These are phyloP conservation scores for Mortierella sp. DNA, from an alignment of 371 early-diverging fungal genomes.

Conservation along the genomic window DNA sequence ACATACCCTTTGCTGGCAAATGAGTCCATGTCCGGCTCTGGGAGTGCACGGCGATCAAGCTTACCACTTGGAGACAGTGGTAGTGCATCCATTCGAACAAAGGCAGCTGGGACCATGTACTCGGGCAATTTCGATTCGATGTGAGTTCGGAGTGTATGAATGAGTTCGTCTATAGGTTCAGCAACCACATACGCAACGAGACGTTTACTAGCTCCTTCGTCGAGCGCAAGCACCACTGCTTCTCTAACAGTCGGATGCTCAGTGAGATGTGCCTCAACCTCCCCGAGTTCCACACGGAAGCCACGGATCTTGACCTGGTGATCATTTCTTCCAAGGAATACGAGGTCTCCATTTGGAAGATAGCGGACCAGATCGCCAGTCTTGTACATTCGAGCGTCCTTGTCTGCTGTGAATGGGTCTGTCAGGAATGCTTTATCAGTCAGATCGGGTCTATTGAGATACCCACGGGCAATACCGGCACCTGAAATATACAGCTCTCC, in stretches of 20 bases:
- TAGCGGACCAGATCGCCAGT: slow-evolving; percentile 59
- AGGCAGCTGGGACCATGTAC: slow-evolving; percentile 45
- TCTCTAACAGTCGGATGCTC: slow-evolving; percentile 19
- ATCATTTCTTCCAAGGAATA: slow-evolving; percentile 46
- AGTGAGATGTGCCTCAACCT: slow-evolving; percentile 32
- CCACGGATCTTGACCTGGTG: slow-evolving; percentile 61
- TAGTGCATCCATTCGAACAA: slow-evolving; percentile 20
- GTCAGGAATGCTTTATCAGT: slow-evolving; percentile 19
- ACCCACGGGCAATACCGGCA: slow-evolving; percentile 38
- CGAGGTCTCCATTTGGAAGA: slow-evolving; percentile 52
- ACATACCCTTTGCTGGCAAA: slow-evolving; percentile 16
- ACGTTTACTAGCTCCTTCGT: slow-evolving; percentile 17
- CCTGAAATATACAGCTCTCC: slow-evolving; percentile 42
- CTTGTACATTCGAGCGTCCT: slow-evolving; percentile 44
- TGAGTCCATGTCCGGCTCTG: slow-evolving; percentile 5
- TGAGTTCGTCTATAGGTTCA: not conserved
- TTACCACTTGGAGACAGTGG: slow-evolving; percentile 21
- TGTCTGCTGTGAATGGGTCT: slow-evolving; percentile 9
- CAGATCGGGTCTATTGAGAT: slow-evolving; percentile 44
- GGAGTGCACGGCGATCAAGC: slow-evolving; percentile 28
- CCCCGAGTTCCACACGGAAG: slow-evolving; percentile 61
- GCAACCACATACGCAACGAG: slow-evolving; percentile 31
- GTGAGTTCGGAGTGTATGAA: slow-evolving; percentile 8
- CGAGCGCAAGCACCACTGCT: slow-evolving; percentile 11
- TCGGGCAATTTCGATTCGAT: slow-evolving; percentile 20